Evolutionary conservation across 768 basidiomycete genomes (phyloP).

Genomic region (Boletus rex-veris): DNA sequence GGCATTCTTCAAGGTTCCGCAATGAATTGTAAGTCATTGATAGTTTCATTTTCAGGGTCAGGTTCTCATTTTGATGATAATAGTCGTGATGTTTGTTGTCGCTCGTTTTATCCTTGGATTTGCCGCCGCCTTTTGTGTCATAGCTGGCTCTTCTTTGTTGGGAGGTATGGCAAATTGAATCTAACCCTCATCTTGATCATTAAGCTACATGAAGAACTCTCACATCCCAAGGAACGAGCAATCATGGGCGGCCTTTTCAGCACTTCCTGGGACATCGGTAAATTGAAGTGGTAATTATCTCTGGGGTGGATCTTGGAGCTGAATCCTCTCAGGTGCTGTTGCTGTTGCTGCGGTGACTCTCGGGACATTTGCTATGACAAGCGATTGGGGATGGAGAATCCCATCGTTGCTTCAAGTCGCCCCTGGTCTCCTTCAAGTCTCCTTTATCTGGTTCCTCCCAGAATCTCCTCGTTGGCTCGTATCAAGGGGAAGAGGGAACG

Average conservation of each 20-base stretch:
- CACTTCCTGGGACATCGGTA: slow-evolving; percentile 9
- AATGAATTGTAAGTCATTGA: slow-evolving; percentile 4
- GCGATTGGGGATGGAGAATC: slow-evolving; percentile 67
- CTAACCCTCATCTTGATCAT: not conserved
- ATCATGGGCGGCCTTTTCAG: slow-evolving; percentile 13
- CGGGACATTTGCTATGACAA: slow-evolving; percentile 57
- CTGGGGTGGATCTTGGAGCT: not conserved
- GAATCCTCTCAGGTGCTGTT: slow-evolving; percentile 11
- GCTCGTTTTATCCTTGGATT: slow-evolving; percentile 2
- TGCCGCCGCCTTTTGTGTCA: not conserved
- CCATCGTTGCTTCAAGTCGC: slow-evolving; percentile 56
- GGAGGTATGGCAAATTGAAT: slow-evolving; percentile 11
- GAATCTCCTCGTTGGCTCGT: slow-evolving; percentile 68
- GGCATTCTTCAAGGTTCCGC: slow-evolving; percentile 9
- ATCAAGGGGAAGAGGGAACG: slow-evolving; percentile 48
- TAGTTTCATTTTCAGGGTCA: too few species aligned
- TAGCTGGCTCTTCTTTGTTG: slow-evolving; percentile 16
- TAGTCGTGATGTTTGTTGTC: not conserved
- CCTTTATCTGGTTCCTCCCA: slow-evolving; percentile 55
- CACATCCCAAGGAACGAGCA: slow-evolving; percentile 22
- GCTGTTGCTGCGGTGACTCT: slow-evolving; percentile 52
- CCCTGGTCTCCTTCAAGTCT: slow-evolving; percentile 51
- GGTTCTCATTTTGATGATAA: not conserved
- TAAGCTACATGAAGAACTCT: slow-evolving; percentile 11
- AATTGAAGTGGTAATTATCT: not conserved